These are phyloP conservation scores for Pyrenophora teres DNA, from an alignment of 2,329 filamentous ascomycete species.

Conservation along the genomic window DNA sequence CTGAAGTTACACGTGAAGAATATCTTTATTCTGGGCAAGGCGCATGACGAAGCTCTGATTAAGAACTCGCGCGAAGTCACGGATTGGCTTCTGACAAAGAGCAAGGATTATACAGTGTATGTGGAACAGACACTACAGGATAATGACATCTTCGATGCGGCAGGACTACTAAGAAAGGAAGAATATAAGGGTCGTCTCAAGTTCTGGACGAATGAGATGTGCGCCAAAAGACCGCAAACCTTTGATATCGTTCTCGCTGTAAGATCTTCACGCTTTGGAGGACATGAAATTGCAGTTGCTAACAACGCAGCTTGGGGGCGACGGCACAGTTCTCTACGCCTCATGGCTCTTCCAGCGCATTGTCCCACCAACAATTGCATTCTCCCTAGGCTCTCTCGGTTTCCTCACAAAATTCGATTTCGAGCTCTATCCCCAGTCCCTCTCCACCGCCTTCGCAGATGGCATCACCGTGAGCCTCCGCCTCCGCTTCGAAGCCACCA, in stretches of 20 bases:
- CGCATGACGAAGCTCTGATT: slow-evolving; percentile 82
- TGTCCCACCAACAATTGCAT: slow-evolving; percentile 90
- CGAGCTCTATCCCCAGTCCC: slow-evolving; percentile 69
- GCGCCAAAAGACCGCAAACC: slow-evolving; percentile 74
- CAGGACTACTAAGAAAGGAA: slow-evolving; percentile 69
- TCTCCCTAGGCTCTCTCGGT: slow-evolving; percentile 86
- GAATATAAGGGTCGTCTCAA: slow-evolving; percentile 64
- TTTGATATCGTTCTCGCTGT: slow-evolving; percentile 92
- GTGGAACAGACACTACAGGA: slow-evolving; percentile 75
- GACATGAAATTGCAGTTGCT: not conserved
- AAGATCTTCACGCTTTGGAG: not conserved
- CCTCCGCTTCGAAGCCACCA: slow-evolving; percentile 87
- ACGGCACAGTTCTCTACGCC: slow-evolving; percentile 95
- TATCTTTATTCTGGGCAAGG: slow-evolving; percentile 89
- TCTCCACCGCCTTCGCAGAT: slow-evolving; percentile 74
- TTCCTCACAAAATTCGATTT: slow-evolving; percentile 98
- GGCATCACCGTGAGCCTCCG: slow-evolving; percentile 88
- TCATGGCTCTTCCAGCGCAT: slow-evolving; percentile 97
- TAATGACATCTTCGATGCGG: slow-evolving; percentile 73
- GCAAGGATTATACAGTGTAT: slow-evolving; percentile 75
- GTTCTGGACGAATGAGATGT: slow-evolving; percentile 84
- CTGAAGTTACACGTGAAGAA: slow-evolving; percentile 80
- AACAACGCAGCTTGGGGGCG: slow-evolving; percentile 69
- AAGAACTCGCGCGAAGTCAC: slow-evolving; percentile 75
- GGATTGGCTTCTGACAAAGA: slow-evolving; percentile 77